Evolutionary conservation across 148 eudicot genomes (phyloP).

Genomic region (Nepenthes gracilis): DNA sequence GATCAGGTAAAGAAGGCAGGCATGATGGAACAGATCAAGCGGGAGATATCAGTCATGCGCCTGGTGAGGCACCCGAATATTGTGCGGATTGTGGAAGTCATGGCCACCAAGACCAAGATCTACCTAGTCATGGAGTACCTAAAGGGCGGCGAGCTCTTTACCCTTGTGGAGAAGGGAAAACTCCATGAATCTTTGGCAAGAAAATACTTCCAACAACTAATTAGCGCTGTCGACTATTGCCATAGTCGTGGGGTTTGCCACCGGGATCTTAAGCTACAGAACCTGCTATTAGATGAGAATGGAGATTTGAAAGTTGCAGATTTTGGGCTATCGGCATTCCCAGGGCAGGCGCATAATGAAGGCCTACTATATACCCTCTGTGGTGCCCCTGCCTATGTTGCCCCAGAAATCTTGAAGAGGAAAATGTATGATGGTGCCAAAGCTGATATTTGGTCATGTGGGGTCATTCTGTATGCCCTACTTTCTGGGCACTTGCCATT

Average conservation of each 20-base stretch:
- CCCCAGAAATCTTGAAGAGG: conserved; percentile 36
- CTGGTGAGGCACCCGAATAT: conserved; percentile 39
- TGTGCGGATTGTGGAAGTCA: conserved; percentile 49
- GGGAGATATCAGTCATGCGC: conserved; percentile 39
- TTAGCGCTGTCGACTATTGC: conserved; percentile 40
- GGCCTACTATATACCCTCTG: conserved; percentile 39
- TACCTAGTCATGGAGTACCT: conserved; percentile 43
- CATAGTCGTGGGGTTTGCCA: conserved; percentile 49
- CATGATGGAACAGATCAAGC: conserved; percentile 39
- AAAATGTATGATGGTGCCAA: conserved; percentile 29
- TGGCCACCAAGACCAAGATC: conserved; percentile 47
- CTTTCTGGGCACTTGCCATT: conserved; percentile 37
- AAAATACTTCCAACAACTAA: conserved; percentile 43
- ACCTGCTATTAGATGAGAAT: conserved; percentile 30
- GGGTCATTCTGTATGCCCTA: conserved; percentile 32
- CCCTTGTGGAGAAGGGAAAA: conserved; percentile 20
- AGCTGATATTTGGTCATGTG: conserved; percentile 51
- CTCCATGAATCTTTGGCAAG: conserved; percentile 28
- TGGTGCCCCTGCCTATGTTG: conserved; percentile 54
- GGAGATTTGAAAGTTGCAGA: conserved; percentile 37
- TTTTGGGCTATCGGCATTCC: conserved; percentile 45
- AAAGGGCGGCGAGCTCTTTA: conserved; percentile 40
- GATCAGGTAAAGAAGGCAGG: conserved; percentile 31
- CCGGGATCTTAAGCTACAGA: conserved; percentile 49
- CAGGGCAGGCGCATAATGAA: conserved; percentile 13